phyloP scores from a whole-genome alignment of 163 green algal genomes.

The Coccomyxa subellipsoidea region DNA sequence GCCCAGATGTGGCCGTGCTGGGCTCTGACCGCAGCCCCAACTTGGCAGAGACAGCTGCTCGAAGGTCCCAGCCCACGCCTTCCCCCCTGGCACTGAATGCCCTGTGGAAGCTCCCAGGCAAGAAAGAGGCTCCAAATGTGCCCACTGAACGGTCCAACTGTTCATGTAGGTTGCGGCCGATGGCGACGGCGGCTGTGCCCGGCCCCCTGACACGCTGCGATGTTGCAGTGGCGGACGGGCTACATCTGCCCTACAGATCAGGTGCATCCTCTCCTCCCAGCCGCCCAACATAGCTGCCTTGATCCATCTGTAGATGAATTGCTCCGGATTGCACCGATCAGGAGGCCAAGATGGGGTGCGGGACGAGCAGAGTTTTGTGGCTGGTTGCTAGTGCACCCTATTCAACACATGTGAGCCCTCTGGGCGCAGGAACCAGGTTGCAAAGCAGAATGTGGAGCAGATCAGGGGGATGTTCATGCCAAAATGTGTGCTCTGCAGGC shows the following conservation, averaged over 20 bases:
- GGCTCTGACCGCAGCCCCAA: slow-evolving; percentile 73
- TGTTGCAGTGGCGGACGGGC: slow-evolving; percentile 78
- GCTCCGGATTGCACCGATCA: too few species aligned
- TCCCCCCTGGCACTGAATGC: neutral
- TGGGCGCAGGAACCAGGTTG: too few species aligned
- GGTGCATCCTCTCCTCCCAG: slow-evolving; percentile 29
- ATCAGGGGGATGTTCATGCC: too few species aligned
- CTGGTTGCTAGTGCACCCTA: too few species aligned
- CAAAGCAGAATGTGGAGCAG: too few species aligned
- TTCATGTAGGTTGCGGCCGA: neutral
- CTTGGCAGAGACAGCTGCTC: slow-evolving; percentile 46
- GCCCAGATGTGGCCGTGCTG: slow-evolving; percentile 70
- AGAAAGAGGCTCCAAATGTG: neutral
- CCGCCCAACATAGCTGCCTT: too few species aligned
- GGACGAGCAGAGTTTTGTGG: too few species aligned
- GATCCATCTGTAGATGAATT: too few species aligned
- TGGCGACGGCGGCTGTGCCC: neutral
- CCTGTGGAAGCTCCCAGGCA: neutral
- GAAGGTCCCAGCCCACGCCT: neutral
- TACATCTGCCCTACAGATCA: slow-evolving; percentile 73
- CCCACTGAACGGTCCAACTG: neutral
- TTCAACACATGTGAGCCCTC: too few species aligned
- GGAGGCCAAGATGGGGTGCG: too few species aligned
- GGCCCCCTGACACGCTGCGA: slow-evolving; percentile 41
- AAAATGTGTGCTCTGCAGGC: too few species aligned